These are phyloP conservation scores for Periconia sp. DNA, from an alignment of 2,329 filamentous ascomycete genomes.

Conservation along the genomic window DNA sequence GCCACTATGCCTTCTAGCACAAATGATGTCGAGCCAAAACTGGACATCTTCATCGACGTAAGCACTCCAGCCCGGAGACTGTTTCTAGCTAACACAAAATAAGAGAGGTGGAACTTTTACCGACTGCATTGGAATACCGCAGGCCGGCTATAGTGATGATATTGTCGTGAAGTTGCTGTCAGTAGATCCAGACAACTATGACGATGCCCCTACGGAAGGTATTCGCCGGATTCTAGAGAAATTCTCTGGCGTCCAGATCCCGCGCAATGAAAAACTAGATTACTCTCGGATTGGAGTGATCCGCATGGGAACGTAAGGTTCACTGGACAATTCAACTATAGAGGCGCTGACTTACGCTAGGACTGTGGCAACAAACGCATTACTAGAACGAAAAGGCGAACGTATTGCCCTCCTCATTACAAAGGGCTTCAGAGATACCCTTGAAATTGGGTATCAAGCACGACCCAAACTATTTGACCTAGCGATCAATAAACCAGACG, in stretches of 20 bases:
- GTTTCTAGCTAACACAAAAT: too few species aligned
- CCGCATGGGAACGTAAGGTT: conserved; percentile 29
- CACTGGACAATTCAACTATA: too few species aligned
- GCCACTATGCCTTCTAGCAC: too few species aligned
- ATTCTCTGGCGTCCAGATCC: conserved; percentile 18
- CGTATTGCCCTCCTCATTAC: conserved; percentile 23
- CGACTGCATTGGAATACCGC: conserved; percentile 28
- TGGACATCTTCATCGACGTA: too few species aligned
- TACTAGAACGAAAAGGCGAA: conserved; percentile 24
- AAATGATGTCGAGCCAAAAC: too few species aligned
- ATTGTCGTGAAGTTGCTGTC: conserved; percentile 39
- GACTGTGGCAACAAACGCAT: conserved; percentile 31
- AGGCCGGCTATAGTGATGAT: too few species aligned
- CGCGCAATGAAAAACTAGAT: conserved; percentile 27
- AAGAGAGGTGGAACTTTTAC: conserved; percentile 41
- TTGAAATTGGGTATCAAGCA: conserved; percentile 31
- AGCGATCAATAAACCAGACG: conserved; percentile 24
- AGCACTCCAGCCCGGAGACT: too few species aligned
- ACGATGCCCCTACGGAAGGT: conserved; percentile 40
- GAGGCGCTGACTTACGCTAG: too few species aligned
- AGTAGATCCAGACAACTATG: conserved; percentile 35
- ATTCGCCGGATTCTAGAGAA: conserved; percentile 38
- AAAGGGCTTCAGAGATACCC: conserved; percentile 25
- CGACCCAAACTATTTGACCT: conserved; percentile 33
- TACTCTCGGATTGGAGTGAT: conserved; percentile 23